Evolutionary conservation across 1,284 basidiomycete genomes (phyloP), one percentile per base, ranked within the genome.

Genomic region (Laetiporus sulphureus): DNA sequence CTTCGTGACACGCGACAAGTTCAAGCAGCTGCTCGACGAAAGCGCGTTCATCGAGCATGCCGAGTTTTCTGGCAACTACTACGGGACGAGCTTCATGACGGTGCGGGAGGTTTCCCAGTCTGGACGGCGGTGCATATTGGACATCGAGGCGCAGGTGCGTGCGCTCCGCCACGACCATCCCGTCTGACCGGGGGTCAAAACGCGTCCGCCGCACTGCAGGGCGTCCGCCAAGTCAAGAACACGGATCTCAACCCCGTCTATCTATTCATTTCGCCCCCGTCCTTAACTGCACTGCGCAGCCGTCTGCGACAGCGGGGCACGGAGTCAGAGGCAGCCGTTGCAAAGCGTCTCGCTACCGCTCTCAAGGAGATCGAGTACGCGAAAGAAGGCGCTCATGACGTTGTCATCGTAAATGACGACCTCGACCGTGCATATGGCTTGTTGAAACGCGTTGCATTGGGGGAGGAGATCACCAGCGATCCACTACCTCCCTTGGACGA

Each of bases 61-160:
- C 21, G 71, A 84, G 62, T 99, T 97, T 66, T 93, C 91, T 3
- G 83, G 87, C 20, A 98, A 98, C 62, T 77, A 79, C 59, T 96
- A 99, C 61, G 96, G 95, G 20, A 98, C 95, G 3, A 91, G 85
- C 44, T 83, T 85, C 49, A 75, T 79, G 49, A 84, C 70, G 44
- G 79, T 75, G 36, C 63, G 59, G 45, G 71, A 66, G 56, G 83
- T 86, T 23, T 68, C 75, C 32, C 60, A 69, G 15, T 67, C 70
- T 2, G 86, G 84, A 27, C 72, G 74, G 51, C 69, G 91, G 12
- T 98, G 95, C 60, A 83, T 99, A 41, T 77, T 99, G 33, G 95
- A 99, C 62, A 99, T 99, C 51, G 95, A 99, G 60, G 84, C 91
- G 11, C 93, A 95, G 79, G 90, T 87, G 57, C 46, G 71, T 69